Conservation (phyloP, 73 alveolate species). For the Tetrahymena elliotti region DNA sequence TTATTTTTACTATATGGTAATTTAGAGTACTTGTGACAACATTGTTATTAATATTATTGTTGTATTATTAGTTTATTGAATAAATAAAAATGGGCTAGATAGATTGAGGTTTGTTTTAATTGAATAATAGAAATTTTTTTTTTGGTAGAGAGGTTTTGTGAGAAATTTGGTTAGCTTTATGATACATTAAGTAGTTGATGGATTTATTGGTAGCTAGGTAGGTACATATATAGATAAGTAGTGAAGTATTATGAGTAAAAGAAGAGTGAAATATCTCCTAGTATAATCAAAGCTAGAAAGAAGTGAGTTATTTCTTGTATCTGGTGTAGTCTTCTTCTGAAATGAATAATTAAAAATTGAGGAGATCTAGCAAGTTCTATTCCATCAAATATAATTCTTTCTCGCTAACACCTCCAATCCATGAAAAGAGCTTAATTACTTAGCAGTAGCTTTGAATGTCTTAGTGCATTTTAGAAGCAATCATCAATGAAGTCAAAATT, state of each 20-base stretch:
- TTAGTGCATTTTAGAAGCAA: not conserved
- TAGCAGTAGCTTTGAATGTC: not conserved
- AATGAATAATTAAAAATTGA: not conserved
- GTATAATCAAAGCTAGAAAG: not conserved
- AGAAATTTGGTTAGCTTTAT: not conserved
- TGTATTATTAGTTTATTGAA: not conserved
- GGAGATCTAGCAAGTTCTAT: not conserved
- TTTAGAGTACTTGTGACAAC: not conserved
- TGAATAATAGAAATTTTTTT: not conserved
- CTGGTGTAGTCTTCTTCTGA: not conserved
- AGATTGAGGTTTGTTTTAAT: not conserved
- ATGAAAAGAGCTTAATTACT: not conserved
- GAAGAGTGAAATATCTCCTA: no score
- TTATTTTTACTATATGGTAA: not conserved
- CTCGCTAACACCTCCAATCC: not conserved
- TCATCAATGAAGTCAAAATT: not conserved
- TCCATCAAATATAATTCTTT: not conserved
- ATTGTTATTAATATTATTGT: not conserved
- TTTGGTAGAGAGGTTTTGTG: not conserved
- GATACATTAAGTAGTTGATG: not conserved
- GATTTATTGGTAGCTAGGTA: no score
- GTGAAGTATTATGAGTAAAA: no score
- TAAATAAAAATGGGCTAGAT: not conserved
- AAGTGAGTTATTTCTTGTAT: not conserved
- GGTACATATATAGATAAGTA: no score